phyloP scores from a whole-genome alignment of 1,284 basidiomycete species.

The Fomitopsis palustris region DNA sequence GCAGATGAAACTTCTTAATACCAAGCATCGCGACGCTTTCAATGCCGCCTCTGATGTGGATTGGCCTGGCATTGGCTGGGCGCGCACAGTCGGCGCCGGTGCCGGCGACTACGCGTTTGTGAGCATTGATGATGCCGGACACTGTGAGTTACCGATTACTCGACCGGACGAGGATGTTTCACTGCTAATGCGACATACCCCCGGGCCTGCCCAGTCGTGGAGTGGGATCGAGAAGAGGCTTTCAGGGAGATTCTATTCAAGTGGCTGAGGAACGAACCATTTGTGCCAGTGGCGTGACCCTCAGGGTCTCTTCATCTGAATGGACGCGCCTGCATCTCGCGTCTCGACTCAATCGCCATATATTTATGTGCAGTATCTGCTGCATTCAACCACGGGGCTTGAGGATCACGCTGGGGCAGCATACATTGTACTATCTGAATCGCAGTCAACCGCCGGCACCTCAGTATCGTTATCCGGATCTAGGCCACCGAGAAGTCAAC shows the following conservation, averaged over 20 bases:
- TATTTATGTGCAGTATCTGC: too few relatives aligned
- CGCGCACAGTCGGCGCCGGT: neutral
- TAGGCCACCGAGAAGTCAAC: too few relatives aligned
- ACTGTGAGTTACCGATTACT: conserved; percentile 1
- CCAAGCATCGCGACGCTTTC: conserved; percentile 1
- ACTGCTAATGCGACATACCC: neutral
- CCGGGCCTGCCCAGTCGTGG: neutral
- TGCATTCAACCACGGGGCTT: too few relatives aligned
- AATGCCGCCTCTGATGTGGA: conserved; percentile 2
- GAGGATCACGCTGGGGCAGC: too few relatives aligned
- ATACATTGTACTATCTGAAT: too few relatives aligned
- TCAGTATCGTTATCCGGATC: too few relatives aligned
- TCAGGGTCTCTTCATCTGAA: neutral
- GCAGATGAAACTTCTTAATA: conserved; percentile 5
- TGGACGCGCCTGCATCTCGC: too few relatives aligned
- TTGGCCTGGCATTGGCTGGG: conserved; percentile 8
- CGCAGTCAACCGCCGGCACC: too few relatives aligned
- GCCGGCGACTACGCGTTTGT: conserved; percentile 3
- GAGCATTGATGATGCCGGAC: conserved; percentile 5
- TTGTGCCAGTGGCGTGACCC: neutral
- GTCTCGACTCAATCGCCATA: too few relatives aligned
- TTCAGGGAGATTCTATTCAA: conserved; percentile 5
- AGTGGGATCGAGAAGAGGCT: conserved; percentile 3
- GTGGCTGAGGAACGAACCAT: conserved; percentile 4
- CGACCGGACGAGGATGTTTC: neutral